These are phyloP conservation scores for Boletus reticuloceps DNA, from an alignment of 768 basidiomycete genomes.

Conservation along the genomic window DNA sequence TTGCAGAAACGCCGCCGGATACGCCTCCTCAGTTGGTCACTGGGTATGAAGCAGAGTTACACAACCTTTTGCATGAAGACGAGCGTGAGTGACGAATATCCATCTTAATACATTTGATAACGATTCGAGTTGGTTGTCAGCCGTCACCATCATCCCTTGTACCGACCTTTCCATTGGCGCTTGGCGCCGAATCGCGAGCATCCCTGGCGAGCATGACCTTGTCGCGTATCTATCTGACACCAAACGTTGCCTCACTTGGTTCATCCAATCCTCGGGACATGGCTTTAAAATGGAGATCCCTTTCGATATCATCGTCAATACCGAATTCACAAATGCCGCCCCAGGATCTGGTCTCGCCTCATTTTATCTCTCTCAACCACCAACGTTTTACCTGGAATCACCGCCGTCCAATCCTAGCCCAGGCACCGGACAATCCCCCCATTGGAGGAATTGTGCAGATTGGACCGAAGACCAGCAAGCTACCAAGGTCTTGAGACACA, in stretches of 20 bases:
- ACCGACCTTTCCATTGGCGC: constrained; percentile 70
- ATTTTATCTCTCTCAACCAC: constrained; percentile 64
- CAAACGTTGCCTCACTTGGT: constrained; percentile 73
- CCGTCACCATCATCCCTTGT: constrained; percentile 75
- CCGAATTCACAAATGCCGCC: constrained; percentile 52
- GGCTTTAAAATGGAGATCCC: constrained; percentile 87
- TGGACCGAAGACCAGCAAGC: constrained; percentile 80
- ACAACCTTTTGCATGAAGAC: constrained; percentile 69
- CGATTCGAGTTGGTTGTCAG: constrained; percentile 33
- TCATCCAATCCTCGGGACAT: constrained; percentile 66
- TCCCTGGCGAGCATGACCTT: constrained; percentile 56
- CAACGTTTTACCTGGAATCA: constrained; percentile 65
- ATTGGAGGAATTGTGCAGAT: constrained; percentile 67
- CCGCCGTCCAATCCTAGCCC: constrained; percentile 27
- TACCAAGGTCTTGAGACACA: constrained; percentile 58
- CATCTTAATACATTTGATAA: neutral
- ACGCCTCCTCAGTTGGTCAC: constrained; percentile 50
- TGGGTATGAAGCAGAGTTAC: constrained; percentile 57
- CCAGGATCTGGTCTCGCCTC: constrained; percentile 59
- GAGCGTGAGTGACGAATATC: constrained; percentile 52
- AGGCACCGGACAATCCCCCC: constrained; percentile 31
- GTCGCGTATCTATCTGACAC: constrained; percentile 72
- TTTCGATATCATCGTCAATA: constrained; percentile 58
- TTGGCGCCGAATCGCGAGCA: constrained; percentile 72
- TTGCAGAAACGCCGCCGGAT: constrained; percentile 41